Evolutionary conservation across 164 flowering plant genomes (phyloP).

Genomic region (Tetracentron sinense): DNA sequence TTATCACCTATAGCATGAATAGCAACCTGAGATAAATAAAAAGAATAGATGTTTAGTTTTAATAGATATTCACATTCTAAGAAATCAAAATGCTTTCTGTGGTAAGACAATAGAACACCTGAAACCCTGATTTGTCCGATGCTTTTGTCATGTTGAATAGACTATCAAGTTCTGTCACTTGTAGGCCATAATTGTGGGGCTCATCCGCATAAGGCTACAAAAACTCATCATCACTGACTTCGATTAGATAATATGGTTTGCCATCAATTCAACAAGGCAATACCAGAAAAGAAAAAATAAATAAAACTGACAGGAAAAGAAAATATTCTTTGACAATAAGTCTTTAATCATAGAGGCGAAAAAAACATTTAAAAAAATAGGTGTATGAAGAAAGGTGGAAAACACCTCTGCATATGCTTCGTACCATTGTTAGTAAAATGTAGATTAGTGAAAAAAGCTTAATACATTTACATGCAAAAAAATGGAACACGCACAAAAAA

Average conservation of each 20-base stretch:
- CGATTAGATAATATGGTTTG: background rate
- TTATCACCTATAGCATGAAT: conserved; percentile 96
- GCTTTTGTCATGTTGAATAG: conserved; percentile 62
- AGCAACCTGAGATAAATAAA: conserved; percentile 56
- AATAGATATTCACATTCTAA: background rate
- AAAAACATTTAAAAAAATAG: no score
- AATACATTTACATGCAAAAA: no score
- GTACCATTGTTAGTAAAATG: background rate
- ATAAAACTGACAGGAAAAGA: no score
- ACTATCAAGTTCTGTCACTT: conserved; percentile 52
- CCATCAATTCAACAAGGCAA: background rate
- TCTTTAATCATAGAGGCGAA: no score
- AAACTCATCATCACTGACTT: conserved; percentile 5
- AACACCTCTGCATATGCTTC: background rate
- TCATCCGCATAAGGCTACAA: conserved; percentile 72
- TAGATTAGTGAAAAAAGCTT: no score
- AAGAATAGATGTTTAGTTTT: background rate
- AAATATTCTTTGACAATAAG: no score
- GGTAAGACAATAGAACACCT: conserved; percentile 43
- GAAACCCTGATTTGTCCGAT: conserved; percentile 72
- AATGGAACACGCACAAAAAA: no score
- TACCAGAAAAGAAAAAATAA: background rate
- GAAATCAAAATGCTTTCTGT: background rate
- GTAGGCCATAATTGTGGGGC: conserved; percentile 73
- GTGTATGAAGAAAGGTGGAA: background rate